A percentile compares a stretch with the other conserved stretches of the same genome.
These are phyloP conservation scores for Eustoma russellianum DNA, from an alignment of 257 asterid genomes.

Conservation along the genomic window DNA sequence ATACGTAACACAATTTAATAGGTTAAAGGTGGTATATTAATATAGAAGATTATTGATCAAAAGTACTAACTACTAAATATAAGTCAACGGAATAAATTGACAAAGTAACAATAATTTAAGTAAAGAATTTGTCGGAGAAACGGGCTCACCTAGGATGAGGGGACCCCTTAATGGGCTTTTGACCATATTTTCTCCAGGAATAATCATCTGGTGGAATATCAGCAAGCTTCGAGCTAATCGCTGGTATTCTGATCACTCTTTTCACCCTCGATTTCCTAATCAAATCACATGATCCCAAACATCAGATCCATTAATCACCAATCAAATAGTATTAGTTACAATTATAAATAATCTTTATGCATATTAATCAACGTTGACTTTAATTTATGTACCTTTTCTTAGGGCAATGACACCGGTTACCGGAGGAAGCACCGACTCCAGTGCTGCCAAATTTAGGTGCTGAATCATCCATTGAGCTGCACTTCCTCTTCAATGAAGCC, in stretches of 20 bases:
- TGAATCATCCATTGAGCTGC: conserved; percentile 57
- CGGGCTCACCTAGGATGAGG: conserved; percentile 75
- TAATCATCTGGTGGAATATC: conserved; percentile 85
- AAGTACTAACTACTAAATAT: no score
- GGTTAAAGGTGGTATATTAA: no score
- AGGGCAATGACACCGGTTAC: conserved; percentile 78
- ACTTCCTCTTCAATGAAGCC: conserved; percentile 72
- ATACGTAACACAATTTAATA: no score
- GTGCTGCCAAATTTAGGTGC: conserved; percentile 42
- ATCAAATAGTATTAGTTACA: no score
- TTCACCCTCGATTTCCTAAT: conserved; percentile 65
- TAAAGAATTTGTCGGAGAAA: no score
- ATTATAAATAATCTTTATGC: no score
- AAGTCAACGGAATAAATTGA: no score
- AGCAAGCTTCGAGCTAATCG: conserved; percentile 71
- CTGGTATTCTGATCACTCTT: conserved; percentile 59
- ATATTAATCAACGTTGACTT: conserved; percentile 15
- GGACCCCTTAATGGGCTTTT: conserved; percentile 90
- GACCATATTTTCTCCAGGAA: conserved; percentile 92
- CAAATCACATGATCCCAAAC: not conserved
- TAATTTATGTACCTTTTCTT: conserved; percentile 46
- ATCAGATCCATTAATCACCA: no score
- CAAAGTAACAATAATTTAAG: no score
- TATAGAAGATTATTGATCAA: no score
- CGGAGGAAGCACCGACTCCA: conserved; percentile 34